Conservation (phyloP, 2,329 filamentous ascomycete species). For the Neonectria ditissima region DNA sequence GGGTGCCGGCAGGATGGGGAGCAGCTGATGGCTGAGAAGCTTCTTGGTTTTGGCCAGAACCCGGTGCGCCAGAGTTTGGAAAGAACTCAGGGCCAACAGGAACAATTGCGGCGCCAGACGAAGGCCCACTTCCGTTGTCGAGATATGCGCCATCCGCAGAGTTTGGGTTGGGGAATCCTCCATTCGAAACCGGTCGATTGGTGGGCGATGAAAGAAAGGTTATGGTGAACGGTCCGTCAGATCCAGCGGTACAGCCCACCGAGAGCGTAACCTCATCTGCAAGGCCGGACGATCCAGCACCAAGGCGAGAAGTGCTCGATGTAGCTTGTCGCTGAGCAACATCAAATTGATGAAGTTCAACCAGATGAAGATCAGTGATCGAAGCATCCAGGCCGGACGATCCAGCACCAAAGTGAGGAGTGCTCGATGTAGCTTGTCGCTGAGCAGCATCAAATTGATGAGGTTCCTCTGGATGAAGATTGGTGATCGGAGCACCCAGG, state of each 20-base stretch:
- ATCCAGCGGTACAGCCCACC: slow-evolving; percentile 46
- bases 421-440: slow-evolving; percentile 22
- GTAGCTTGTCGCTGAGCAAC: slow-evolving; percentile 24
- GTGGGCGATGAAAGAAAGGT: slow-evolving; percentile 39
- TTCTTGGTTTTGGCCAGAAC: neutral
- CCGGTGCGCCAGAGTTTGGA: slow-evolving; percentile 2
- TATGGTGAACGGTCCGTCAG: slow-evolving; percentile 49
- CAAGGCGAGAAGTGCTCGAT: slow-evolving; percentile 13
- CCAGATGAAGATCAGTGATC: slow-evolving; percentile 50
- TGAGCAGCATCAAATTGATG: slow-evolving; percentile 26
- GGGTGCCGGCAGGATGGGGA: neutral
- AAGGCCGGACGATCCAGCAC: slow-evolving; percentile 30
- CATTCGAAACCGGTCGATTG: neutral
- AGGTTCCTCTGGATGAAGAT: slow-evolving; percentile 48
- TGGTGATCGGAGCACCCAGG: slow-evolving; percentile 43
- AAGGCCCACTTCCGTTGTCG: slow-evolving; percentile 7
- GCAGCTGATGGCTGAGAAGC: neutral
- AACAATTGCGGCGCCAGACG: neutral
- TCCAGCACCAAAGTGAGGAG: slow-evolving; percentile 17
- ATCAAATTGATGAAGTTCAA: slow-evolving; percentile 41
- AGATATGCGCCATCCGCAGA: slow-evolving; percentile 3
- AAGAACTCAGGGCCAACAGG: neutral
- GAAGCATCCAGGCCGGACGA: slow-evolving; percentile 34
- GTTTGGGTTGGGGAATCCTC: neutral
- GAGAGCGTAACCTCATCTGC: slow-evolving; percentile 41